Percentiles rank a stretch among this genome's conserved stretches.
Evolutionary conservation across 495 filamentous ascomycete genomes (phyloP).

Genomic region (Penicillium pancosmium): DNA sequence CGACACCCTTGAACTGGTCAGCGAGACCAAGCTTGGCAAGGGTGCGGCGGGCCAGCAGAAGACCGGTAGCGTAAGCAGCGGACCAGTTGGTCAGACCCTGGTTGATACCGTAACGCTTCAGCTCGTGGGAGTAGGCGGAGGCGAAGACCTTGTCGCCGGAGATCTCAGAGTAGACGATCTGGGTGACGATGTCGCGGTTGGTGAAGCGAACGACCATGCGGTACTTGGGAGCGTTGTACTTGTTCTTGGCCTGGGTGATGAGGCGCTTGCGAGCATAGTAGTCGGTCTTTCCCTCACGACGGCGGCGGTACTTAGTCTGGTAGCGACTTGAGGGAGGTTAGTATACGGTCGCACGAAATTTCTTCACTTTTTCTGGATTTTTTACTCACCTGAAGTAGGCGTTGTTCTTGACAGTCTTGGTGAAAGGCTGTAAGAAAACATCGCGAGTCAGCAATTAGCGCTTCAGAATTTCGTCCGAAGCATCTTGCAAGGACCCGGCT

Average conservation of each 20-base stretch:
- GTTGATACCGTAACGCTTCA: constrained; percentile 92
- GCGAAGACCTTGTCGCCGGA: constrained; percentile 94
- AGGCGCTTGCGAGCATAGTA: constrained; percentile 99
- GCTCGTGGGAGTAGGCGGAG: constrained; percentile 95
- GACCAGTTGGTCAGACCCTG: constrained; percentile 99
- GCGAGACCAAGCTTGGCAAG: constrained; percentile 95
- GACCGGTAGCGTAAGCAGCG: constrained; percentile 93
- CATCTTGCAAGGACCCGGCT: constrained; percentile 90
- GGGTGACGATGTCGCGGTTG: constrained; percentile 98
- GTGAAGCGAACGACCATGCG: constrained; percentile 99
- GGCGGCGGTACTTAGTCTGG: constrained; percentile 99
- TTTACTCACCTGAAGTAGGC: constrained; percentile 90
- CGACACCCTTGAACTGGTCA: constrained; percentile 87
- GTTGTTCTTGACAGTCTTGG: constrained; percentile 94
- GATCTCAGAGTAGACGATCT: constrained; percentile 97
- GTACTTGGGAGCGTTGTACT: constrained; percentile 99
- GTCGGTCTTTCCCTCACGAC: constrained; percentile 96
- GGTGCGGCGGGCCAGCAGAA: constrained; percentile 93
- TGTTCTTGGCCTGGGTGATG: constrained; percentile 99
- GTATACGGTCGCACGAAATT: constrained; percentile 20
- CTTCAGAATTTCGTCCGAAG: constrained; percentile 91
- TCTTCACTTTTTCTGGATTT: not conserved
- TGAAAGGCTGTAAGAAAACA: constrained; percentile 73
- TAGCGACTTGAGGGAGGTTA: constrained; percentile 68
- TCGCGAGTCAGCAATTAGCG: constrained; percentile 98